Base-by-base conservation (phyloP, 495 filamentous ascomycete genomes). In the Penicillium longicatenatum region DNA sequence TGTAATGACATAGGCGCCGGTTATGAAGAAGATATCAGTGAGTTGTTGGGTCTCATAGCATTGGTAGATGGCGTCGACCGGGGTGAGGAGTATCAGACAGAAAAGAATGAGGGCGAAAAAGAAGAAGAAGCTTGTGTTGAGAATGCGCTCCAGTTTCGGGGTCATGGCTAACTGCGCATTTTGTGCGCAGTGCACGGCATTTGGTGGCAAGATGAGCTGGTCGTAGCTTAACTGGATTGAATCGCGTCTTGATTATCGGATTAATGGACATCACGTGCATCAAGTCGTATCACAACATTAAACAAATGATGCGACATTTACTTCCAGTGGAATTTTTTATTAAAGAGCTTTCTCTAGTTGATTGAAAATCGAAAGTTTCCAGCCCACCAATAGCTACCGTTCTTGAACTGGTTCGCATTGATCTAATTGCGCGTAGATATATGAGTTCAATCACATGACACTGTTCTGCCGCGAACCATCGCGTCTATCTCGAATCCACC, bases 11-110 rank as follows among this genome's bases (percentile, higher is more conserved):
- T 95, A 93, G 62, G 82, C 82, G 45, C 90, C 87, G 17, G 84
- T 86, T 69, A 97, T 84, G 69, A 94, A 84, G 75, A 97, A 90
- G 62, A 96, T 84, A 71, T 95, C 91, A 73, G 86, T 88, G 60
- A 89, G 75, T 54, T 89, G 84, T 41, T 73, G 63, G 30, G 79
- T 81, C 41, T 73, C 63, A 57, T 86, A 82, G 62, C 89, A 87
- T 74, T 97, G 91, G 64, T 86, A 86, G 73, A 98, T 87, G 41
- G 89, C 80, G 60, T 97, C 91, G 65, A 79, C 88, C 9, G 94
- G 95, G 1, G 90, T 92, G 64, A 96, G 79, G 65, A 93, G 77
- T 50, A 96, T 79, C 48, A 96, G 81, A 63, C 78, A 80, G 66
- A 89, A 73, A 35, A 91, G 82, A 64, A 94, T 64, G 63, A 93